Evolutionary conservation across 345 rosid species (phyloP), one percentile per base, ranked within the genome.

Genomic region (Lepidium africanum): DNA sequence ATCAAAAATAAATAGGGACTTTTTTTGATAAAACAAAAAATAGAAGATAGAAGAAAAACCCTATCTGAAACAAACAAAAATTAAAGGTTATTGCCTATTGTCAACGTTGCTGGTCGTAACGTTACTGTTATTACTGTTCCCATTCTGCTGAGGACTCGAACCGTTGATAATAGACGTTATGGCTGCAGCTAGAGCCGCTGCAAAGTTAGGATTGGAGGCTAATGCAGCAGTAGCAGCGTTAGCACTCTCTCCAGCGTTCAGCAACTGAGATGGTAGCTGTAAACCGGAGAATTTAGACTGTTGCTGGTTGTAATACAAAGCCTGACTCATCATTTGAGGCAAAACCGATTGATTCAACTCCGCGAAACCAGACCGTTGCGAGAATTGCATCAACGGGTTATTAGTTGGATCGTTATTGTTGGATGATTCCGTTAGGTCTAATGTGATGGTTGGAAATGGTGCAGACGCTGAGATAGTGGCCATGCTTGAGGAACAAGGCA

Each of bases 391-490:
- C 63, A 76, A 51, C 6, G 79, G 76, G 35, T 76, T 76, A 30
- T 48, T 75, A 64, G 51, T 81, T 84, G 16, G 67, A 65, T 27
- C 83, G 84, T 57, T 57, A 35, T 36, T 59, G 42, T 70, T 50
- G 12, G 79, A 13, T 41, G 78, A 40, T 82, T 84, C 41, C 68
- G 95, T 70, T 87, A 94, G 79, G 85, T 94, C 99, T 63, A 94
- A 70, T 53, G 99, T 94, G 13, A 94, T 86, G 14, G 99, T 94
- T 7, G 97, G 99, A 51, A 94, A 94, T 41, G 96, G 99, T 23
- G 99, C 96, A 5, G 97, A 89, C 25, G 97, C 99, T 58, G 99
- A 94, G 46, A 94, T 82, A 0, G 99, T 87, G 15, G 96, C 99
- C 89, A 94, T 83, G 86, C 86, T 88, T 16, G 97, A 84, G n/a